Percentiles rank a stretch among this genome's conserved stretches.
Evolutionary conservation across 2,329 filamentous ascomycete genomes (phyloP).

Genomic region (Trichophyton equinum): DNA sequence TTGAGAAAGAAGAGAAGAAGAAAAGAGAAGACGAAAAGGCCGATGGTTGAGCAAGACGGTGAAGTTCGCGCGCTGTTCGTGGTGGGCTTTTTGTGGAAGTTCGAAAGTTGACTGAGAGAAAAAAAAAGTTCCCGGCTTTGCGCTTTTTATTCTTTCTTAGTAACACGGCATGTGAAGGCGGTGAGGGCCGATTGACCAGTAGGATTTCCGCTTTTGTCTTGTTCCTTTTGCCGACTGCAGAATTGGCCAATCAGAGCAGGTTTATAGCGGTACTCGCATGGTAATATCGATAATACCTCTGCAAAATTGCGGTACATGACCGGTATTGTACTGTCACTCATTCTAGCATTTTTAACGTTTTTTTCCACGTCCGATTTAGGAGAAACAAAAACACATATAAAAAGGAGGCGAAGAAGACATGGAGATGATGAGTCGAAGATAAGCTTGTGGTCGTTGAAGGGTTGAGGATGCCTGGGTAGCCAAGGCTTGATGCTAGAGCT

Average conservation of each 20-base stretch:
- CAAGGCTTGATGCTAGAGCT: no score
- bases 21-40: neutral
- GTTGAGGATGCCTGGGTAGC: neutral
- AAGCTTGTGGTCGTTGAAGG: neutral
- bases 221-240: neutral
- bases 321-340: neutral
- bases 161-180: slow-evolving; percentile 2
- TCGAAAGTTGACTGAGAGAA: neutral
- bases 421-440: neutral
- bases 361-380: neutral
- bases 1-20: slow-evolving; percentile 10
- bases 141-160: neutral
- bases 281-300: neutral
- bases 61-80: neutral
- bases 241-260: neutral
- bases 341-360: neutral
- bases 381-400: neutral
- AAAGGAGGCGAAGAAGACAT: neutral
- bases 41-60: neutral
- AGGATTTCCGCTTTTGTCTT: neutral
- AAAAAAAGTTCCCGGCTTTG: neutral
- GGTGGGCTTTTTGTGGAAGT: neutral
- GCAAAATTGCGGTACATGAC: neutral
- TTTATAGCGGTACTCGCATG: neutral
- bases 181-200: slow-evolving; percentile 2